Evolutionary conservation across 371 early-diverging fungal species (phyloP).

Genomic region (Parasitella parasitica): DNA sequence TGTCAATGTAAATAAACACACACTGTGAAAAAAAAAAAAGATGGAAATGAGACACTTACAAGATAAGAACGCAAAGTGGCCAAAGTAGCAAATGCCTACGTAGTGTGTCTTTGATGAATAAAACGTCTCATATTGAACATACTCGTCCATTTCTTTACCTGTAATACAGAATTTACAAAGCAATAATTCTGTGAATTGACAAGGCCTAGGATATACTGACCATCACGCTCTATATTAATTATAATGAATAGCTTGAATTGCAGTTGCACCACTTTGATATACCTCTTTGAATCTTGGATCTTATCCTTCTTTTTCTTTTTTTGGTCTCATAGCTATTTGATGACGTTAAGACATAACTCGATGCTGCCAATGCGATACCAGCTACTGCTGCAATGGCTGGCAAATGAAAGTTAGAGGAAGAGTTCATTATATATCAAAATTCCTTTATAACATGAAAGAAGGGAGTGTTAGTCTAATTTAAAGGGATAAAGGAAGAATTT

Average conservation of each 20-base stretch:
- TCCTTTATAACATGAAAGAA: neutral
- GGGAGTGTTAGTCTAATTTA: neutral
- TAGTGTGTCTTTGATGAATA: neutral
- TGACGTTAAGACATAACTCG: constrained; percentile 39
- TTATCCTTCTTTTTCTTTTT: constrained; percentile 41
- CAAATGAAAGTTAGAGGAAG: constrained; percentile 48
- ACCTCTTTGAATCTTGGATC: constrained; percentile 42
- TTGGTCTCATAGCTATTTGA: constrained; percentile 32
- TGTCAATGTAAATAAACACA: neutral
- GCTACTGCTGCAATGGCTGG: constrained; percentile 52
- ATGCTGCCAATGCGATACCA: constrained; percentile 51
- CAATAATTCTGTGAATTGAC: constrained; percentile 88
- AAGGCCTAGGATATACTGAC: constrained; percentile 62
- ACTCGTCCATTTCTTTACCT: constrained; percentile 40
- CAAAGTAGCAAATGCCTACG: constrained; percentile 58
- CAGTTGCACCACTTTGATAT: neutral
- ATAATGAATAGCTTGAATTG: too few relatives aligned
- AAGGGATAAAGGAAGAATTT: neutral
- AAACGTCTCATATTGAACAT: neutral
- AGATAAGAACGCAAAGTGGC: constrained; percentile 50
- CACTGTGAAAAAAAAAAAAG: neutral
- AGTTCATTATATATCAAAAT: constrained; percentile 1
- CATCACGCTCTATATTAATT: constrained; percentile 41
- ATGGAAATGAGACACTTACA: constrained; percentile 15
- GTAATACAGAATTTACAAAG: constrained; percentile 86